Conservation (phyloP, 2,329 filamentous ascomycete genomes). For the Clonostachys byssicola region DNA sequence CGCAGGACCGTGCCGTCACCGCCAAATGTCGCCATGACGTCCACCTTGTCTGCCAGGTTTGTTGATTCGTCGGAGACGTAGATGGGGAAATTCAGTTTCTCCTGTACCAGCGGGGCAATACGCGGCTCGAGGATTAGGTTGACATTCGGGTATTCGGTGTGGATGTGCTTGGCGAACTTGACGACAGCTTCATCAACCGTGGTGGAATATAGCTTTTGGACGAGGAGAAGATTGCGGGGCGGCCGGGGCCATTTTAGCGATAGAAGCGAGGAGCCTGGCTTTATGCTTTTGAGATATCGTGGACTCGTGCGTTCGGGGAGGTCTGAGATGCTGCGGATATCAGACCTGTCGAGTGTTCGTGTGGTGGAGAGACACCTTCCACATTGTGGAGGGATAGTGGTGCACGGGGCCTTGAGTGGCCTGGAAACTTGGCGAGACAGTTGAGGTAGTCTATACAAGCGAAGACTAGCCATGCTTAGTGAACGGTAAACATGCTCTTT, state of each 20-base stretch:
- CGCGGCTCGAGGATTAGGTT: constrained; percentile 79
- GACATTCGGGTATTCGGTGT: constrained; percentile 73
- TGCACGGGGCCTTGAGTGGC: too few relatives aligned
- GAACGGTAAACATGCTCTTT: too few relatives aligned
- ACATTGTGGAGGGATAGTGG: too few relatives aligned
- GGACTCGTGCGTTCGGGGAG: constrained; percentile 26
- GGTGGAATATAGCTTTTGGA: constrained; percentile 53
- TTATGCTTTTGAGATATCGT: constrained; percentile 31
- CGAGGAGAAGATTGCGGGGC: constrained; percentile 52
- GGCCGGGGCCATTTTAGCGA: constrained; percentile 50
- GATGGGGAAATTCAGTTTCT: constrained; percentile 67
- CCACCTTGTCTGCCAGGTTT: constrained; percentile 72
- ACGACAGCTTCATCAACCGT: constrained; percentile 48
- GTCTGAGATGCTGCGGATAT: constrained; percentile 21
- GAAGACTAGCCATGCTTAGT: too few relatives aligned
- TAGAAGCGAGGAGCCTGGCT: constrained; percentile 46
- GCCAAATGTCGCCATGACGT: constrained; percentile 84
- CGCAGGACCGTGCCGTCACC: constrained; percentile 57
- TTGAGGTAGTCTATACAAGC: too few relatives aligned
- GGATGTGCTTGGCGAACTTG: constrained; percentile 66
- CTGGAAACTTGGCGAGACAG: too few relatives aligned
- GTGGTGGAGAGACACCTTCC: too few relatives aligned
- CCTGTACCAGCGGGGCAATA: constrained; percentile 69
- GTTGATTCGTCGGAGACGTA: constrained; percentile 50
- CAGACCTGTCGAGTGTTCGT: neutral